phyloP scores from a whole-genome alignment of 2,329 filamentous ascomycete genomes.

The Microdochium trichocladiopsis region DNA sequence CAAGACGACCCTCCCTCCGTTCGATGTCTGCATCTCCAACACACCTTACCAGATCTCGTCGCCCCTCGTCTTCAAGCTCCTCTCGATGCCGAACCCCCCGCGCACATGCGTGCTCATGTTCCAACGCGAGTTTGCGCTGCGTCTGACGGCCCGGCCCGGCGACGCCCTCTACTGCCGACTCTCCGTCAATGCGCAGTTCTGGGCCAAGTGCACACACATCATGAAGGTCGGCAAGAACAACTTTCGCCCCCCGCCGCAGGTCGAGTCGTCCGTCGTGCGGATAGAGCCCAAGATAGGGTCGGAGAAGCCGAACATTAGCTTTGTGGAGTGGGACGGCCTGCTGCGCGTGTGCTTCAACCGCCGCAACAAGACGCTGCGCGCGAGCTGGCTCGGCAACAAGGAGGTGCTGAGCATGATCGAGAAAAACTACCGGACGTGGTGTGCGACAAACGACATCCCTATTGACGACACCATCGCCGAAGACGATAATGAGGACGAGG shows the following conservation, averaged over 20 bases:
- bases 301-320: conserved; percentile 76
- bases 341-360: conserved; percentile 69
- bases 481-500: conserved; percentile 29
- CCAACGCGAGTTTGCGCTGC: conserved; percentile 88
- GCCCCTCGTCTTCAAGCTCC: conserved; percentile 84
- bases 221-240: conserved; percentile 97
- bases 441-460: conserved; percentile 74
- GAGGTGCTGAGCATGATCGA: conserved; percentile 79
- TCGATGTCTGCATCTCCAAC: conserved; percentile 77
- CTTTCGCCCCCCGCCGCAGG: conserved; percentile 89
- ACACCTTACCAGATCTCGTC: conserved; percentile 74
- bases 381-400: conserved; percentile 72
- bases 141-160: conserved; percentile 79
- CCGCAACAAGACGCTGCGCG: conserved; percentile 85
- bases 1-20: conserved; percentile 67
- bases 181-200: conserved; percentile 91
- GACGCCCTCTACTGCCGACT: conserved; percentile 88
- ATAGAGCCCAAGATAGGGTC: conserved; percentile 78
- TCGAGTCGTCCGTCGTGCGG: conserved; percentile 85
- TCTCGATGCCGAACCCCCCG: conserved; percentile 75
- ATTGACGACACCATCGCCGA: conserved; percentile 61
- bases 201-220: conserved; percentile 62
- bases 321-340: conserved; percentile 92
- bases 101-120: conserved; percentile 89
- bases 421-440: conserved; percentile 84